Evolutionary conservation across 2,329 filamentous ascomycete genomes (phyloP), one percentile per base, ranked within the genome.

Genomic region (Chaetomiaceae sp.): DNA sequence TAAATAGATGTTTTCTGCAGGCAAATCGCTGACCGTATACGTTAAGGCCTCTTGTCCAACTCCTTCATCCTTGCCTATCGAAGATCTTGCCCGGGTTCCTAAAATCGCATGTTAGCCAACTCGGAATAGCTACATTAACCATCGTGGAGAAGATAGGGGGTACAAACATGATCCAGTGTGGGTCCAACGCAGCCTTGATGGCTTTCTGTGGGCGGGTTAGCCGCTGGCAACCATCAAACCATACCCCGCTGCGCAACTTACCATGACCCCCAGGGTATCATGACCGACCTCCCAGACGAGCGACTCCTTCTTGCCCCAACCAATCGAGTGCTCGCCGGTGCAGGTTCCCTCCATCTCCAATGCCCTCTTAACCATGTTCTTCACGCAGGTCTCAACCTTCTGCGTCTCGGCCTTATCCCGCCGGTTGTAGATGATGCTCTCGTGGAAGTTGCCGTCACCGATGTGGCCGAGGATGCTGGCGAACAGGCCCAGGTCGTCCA

Each of bases 321-420:
- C 89, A 50, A 95, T 76, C 1, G 86, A 86, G 64, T 95, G 88
- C 65, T 95, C 89, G 22, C 88, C 89, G 1, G 89, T 94, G 63
- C 87, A 93, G 6, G 89, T 95, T 1, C 90, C 88, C 49, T 95
- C 90, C 89, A 96, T 95, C 54, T 91, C 87, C 19, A 96, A 66
- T 2, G 89, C 90, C n/a, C 88, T 79, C 56, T 85, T 78, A 17
- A 95, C 88, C 89, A 96, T 95, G 57, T 88, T 84, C 61, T 90
- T 82, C 38, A 96, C 88, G 53, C 87, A 88, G 45, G 74, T 76
- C 62, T 93, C 86, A 1, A 93, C 88, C 55, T 84, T 86, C 34
- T 76, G 82, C 46, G 77, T 77, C 66, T 95, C 86, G 20, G 73
- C 79, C 3, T 78, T 74, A 45, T 89, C 73, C 19, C 72, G 75